Percentiles rank a stretch among this genome's conserved stretches.
These are phyloP conservation scores for Fusarium ambrosium DNA, from an alignment of 2,329 filamentous ascomycete species.

Conservation along the genomic window DNA sequence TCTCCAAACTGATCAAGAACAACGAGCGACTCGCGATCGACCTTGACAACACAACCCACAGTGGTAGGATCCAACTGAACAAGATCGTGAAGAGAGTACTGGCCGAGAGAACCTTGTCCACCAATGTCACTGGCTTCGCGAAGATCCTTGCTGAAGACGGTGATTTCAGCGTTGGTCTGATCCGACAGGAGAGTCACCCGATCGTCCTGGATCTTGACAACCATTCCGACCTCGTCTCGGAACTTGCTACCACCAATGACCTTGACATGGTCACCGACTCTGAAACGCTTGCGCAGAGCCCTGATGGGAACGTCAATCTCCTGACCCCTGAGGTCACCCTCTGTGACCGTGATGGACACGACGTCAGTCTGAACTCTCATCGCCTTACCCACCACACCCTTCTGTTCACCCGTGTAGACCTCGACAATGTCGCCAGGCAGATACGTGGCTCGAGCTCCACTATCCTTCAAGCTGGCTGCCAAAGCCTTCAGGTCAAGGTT, in stretches of 20 bases:
- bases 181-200: constrained; percentile 94
- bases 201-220: constrained; percentile 93
- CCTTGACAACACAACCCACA: constrained; percentile 93
- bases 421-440: constrained; percentile 96
- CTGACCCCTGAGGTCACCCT: constrained; percentile 85
- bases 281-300: constrained; percentile 92
- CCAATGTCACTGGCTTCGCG: constrained; percentile 94
- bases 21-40: constrained; percentile 91
- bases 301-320: constrained; percentile 93
- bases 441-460: constrained; percentile 84
- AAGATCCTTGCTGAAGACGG: constrained; percentile 97
- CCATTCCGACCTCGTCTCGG: constrained; percentile 95
- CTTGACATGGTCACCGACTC: constrained; percentile 96
- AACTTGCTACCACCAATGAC: constrained; percentile 97
- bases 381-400: constrained; percentile 87
- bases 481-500: constrained; percentile 93
- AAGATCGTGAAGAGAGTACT: constrained; percentile 92
- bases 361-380: constrained; percentile 92
- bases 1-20: constrained; percentile 93
- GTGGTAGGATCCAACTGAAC: constrained; percentile 94
- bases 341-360: constrained; percentile 86
- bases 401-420: constrained; percentile 95
- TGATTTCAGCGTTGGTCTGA: constrained; percentile 92
- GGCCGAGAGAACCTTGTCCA: constrained; percentile 84
- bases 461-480: constrained; percentile 89